phyloP scores from a whole-genome alignment of 139 green algal genomes.

The Coccomyxa sp. region DNA sequence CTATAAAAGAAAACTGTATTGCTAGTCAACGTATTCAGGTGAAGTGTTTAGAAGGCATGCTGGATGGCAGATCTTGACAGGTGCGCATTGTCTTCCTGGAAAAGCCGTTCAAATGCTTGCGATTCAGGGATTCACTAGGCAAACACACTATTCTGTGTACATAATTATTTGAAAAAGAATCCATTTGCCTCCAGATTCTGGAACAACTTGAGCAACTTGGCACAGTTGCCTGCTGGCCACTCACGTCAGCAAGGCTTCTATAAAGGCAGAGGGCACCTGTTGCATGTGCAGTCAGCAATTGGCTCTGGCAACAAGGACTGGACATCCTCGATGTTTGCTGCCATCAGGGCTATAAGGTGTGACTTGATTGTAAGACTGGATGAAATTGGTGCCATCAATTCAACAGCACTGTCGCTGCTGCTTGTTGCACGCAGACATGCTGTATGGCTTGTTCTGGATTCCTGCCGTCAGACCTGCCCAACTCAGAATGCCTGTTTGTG shows the following conservation, averaged over 20 bases:
- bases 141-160: background rate
- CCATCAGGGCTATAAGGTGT: background rate
- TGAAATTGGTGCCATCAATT: no score
- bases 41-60: no score
- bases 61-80: no score
- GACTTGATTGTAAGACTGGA: no score
- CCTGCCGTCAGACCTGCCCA: background rate
- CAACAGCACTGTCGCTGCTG: background rate
- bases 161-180: background rate
- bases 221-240: background rate
- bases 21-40: no score
- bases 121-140: background rate
- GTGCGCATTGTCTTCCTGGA: no score
- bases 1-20: no score
- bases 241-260: background rate
- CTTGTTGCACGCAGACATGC: background rate
- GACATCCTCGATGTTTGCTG: background rate
- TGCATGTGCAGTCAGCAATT: conserved; percentile 1
- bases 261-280: background rate
- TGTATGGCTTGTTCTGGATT: background rate
- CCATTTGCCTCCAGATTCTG: background rate
- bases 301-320: background rate
- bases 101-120: background rate
- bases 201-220: background rate
- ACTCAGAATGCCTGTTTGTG: background rate